Conservation (phyloP, 2,329 filamentous ascomycete species). For the Beauveria bassiana region DNA sequence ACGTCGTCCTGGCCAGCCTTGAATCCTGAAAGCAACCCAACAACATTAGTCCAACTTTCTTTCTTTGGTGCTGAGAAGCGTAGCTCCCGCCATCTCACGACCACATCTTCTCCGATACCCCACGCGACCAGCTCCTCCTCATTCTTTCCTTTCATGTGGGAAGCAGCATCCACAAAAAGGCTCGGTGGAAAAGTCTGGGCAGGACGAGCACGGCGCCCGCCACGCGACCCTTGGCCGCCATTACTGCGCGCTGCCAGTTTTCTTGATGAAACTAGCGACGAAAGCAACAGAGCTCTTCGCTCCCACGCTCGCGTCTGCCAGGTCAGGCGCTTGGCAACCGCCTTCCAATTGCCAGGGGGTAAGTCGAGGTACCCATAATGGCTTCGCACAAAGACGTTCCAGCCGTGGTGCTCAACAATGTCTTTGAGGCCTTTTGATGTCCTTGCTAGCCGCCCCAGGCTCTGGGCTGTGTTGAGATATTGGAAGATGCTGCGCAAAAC, state of each 20-base stretch:
- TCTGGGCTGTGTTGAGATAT: constrained; percentile 33
- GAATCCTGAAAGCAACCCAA: constrained; percentile 27
- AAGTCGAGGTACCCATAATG: constrained; percentile 30
- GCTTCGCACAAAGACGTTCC: constrained; percentile 34
- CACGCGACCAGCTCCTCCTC: constrained; percentile 33
- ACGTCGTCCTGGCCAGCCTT: constrained; percentile 33
- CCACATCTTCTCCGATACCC: constrained; percentile 37
- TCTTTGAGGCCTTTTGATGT: constrained; percentile 27
- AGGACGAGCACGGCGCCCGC: constrained; percentile 5
- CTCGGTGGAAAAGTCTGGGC: constrained; percentile 11
- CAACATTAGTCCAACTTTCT: constrained; percentile 13
- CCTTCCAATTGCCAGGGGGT: constrained; percentile 23
- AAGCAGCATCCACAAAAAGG: constrained; percentile 1
- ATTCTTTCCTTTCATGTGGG: background rate
- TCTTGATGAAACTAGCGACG: constrained; percentile 9
- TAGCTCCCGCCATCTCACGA: constrained; percentile 29
- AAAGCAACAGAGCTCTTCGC: constrained; percentile 24
- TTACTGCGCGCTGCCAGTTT: background rate
- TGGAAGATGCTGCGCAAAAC: constrained; percentile 32
- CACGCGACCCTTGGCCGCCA: background rate
- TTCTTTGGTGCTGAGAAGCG: constrained; percentile 11
- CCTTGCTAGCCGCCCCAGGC: constrained; percentile 27
- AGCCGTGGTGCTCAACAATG: constrained; percentile 30
- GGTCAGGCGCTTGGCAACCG: constrained; percentile 32
- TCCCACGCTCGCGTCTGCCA: constrained; percentile 39